Conservation (phyloP, 495 filamentous ascomycete genomes). For the Hypoxylon subgilvum region DNA sequence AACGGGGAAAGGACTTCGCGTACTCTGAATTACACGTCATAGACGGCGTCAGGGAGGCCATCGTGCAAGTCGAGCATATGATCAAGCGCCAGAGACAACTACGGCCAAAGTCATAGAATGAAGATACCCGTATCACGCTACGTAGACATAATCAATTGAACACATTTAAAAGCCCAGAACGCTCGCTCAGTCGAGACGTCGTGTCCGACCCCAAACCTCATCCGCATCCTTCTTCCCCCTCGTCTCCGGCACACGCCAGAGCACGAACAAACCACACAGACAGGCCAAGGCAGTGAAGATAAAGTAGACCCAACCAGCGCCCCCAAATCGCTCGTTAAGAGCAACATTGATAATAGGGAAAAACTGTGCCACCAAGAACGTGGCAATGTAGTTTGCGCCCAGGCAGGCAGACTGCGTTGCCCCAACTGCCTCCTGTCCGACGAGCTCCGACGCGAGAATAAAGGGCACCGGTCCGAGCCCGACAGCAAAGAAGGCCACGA, state of each 20-base stretch:
- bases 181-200: slow-evolving; percentile 46
- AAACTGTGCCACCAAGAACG: slow-evolving; percentile 89
- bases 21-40: slow-evolving; percentile 67
- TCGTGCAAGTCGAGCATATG: slow-evolving; percentile 68
- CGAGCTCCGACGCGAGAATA: slow-evolving; percentile 87
- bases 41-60: slow-evolving; percentile 83
- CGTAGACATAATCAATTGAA: not conserved
- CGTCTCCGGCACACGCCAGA: slow-evolving; percentile 78
- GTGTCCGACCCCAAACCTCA: slow-evolving; percentile 83
- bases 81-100: slow-evolving; percentile 51
- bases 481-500: slow-evolving; percentile 88
- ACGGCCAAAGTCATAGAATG: slow-evolving; percentile 22
- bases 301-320: slow-evolving; percentile 83
- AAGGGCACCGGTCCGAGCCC: slow-evolving; percentile 94
- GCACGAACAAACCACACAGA: slow-evolving; percentile 69
- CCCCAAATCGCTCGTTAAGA: slow-evolving; percentile 63
- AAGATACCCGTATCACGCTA: not conserved
- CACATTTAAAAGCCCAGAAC: not conserved
- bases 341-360: slow-evolving; percentile 83
- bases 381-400: slow-evolving; percentile 87
- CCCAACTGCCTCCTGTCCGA: slow-evolving; percentile 85
- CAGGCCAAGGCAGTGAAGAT: slow-evolving; percentile 78
- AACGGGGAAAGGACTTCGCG: slow-evolving; percentile 66
- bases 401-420: slow-evolving; percentile 85
- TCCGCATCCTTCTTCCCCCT: slow-evolving; percentile 78